phyloP scores from a whole-genome alignment of 2,329 filamentous ascomycete genomes.

The Colletotrichum echinochloae region DNA sequence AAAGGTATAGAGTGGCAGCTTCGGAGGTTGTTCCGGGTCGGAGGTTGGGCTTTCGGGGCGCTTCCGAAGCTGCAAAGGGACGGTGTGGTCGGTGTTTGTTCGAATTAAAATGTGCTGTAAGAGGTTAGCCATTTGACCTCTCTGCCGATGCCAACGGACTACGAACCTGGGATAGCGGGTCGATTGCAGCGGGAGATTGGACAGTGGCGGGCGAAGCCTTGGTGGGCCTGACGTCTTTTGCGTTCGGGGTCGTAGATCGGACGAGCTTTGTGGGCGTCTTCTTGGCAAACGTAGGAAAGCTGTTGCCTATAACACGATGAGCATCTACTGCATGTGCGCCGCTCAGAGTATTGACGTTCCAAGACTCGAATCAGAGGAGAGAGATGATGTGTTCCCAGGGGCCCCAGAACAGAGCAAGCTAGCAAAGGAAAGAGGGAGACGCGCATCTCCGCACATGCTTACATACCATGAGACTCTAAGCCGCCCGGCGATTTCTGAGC shows the following conservation, averaged over 20 bases:
- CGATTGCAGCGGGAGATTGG: constrained; percentile 43
- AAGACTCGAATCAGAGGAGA: constrained; percentile 2
- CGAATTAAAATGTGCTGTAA: constrained; percentile 72
- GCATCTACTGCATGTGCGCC: constrained; percentile 23
- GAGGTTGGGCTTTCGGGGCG: constrained; percentile 64
- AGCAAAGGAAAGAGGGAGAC: background rate
- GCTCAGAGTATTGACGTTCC: constrained; percentile 13
- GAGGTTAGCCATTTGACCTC: constrained; percentile 22
- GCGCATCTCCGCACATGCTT: background rate
- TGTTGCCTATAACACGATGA: constrained; percentile 32
- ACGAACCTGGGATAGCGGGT: constrained; percentile 48
- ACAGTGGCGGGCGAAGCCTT: constrained; percentile 37
- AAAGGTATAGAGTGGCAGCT: constrained; percentile 52
- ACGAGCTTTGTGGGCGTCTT: constrained; percentile 39
- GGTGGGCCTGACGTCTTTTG: constrained; percentile 39
- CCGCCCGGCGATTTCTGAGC: constrained; percentile 44
- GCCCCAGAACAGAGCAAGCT: background rate
- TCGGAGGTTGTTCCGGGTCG: constrained; percentile 55
- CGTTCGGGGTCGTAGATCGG: constrained; percentile 36
- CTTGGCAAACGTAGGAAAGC: constrained; percentile 37
- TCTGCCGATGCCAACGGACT: background rate
- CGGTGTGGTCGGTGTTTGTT: constrained; percentile 72
- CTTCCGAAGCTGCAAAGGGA: constrained; percentile 66
- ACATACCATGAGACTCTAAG: constrained; percentile 50
- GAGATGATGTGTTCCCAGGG: background rate